A percentile compares a stretch with the other conserved stretches of the same genome.
phyloP scores from a whole-genome alignment of 495 filamentous ascomycete genomes.

The Neurospora discreta region DNA sequence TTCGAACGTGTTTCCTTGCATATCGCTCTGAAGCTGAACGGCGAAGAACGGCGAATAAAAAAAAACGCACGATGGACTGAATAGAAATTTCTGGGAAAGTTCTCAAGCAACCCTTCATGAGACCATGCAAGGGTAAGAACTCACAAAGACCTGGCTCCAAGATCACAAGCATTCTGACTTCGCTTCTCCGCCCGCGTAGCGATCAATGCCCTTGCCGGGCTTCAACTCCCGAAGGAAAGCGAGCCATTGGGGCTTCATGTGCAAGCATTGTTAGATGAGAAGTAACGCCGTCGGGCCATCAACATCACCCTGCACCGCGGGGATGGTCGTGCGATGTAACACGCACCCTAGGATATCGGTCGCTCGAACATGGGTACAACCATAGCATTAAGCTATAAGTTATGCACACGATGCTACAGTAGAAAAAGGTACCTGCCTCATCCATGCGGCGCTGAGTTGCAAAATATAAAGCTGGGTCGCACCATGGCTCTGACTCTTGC shows the following conservation, averaged over 20 bases:
- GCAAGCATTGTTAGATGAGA: not conserved
- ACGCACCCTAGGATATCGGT: not conserved
- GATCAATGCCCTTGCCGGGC: not conserved
- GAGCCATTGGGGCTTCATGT: not conserved
- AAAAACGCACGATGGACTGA: too few relatives aligned
- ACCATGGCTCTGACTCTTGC: not conserved
- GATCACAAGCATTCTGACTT: not conserved
- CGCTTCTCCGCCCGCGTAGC: not conserved
- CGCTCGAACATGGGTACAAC: not conserved
- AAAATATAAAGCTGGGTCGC: not conserved
- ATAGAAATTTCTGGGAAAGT: not conserved
- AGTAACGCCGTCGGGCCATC: not conserved
- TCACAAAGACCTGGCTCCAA: not conserved
- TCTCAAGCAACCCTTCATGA: not conserved
- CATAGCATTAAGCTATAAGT: not conserved
- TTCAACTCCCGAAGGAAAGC: not conserved
- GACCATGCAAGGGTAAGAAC: not conserved
- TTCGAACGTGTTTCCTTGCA: not conserved
- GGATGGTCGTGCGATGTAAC: not conserved
- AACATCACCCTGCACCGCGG: not conserved
- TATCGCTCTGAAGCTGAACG: not conserved
- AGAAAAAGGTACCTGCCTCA: not conserved
- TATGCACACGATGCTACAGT: not conserved
- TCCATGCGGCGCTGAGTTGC: not conserved
- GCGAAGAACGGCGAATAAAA: not conserved